Percentiles rank a stretch among this genome's conserved stretches.
phyloP scores from a whole-genome alignment of 768 basidiomycete species.

The Leucocoprinus sp. region DNA sequence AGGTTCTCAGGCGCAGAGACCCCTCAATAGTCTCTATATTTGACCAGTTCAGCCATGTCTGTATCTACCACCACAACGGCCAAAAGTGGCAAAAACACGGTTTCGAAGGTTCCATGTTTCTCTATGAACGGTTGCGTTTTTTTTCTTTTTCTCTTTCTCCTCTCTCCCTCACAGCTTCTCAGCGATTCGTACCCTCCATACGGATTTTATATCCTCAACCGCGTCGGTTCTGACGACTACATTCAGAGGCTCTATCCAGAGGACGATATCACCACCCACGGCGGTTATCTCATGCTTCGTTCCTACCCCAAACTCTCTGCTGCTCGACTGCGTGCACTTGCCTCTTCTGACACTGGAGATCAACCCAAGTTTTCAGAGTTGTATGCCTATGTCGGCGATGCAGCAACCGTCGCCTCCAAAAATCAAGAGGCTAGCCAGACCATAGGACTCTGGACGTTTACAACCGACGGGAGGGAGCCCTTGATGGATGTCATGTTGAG shows the following conservation, averaged over 20 bases:
- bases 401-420: slow-evolving; percentile 26
- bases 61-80: slow-evolving; percentile 69
- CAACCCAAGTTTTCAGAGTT: slow-evolving; percentile 39
- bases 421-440: slow-evolving; percentile 49
- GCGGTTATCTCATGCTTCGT: slow-evolving; percentile 64
- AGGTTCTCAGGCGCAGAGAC: slow-evolving; percentile 70
- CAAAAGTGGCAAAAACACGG: slow-evolving; percentile 79
- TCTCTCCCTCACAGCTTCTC: slow-evolving; percentile 11
- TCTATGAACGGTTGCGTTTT: slow-evolving; percentile 72
- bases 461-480: slow-evolving; percentile 60
- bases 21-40: slow-evolving; percentile 73
- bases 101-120: slow-evolving; percentile 83
- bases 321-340: slow-evolving; percentile 33
- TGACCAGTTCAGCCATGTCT: slow-evolving; percentile 85
- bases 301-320: slow-evolving; percentile 64
- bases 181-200: slow-evolving; percentile 77
- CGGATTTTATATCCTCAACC: slow-evolving; percentile 79
- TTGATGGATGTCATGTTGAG: slow-evolving; percentile 65
- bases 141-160: not conserved
- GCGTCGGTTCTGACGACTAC: slow-evolving; percentile 73
- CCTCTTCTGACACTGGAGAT: slow-evolving; percentile 14
- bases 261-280: slow-evolving; percentile 58
- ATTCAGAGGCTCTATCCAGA: slow-evolving; percentile 69
- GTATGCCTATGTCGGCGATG: slow-evolving; percentile 35
- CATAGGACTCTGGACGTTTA: slow-evolving; percentile 71